Conservation (phyloP, 192 early-diverging fungal species). For the Backusella parvicylindrica region DNA sequence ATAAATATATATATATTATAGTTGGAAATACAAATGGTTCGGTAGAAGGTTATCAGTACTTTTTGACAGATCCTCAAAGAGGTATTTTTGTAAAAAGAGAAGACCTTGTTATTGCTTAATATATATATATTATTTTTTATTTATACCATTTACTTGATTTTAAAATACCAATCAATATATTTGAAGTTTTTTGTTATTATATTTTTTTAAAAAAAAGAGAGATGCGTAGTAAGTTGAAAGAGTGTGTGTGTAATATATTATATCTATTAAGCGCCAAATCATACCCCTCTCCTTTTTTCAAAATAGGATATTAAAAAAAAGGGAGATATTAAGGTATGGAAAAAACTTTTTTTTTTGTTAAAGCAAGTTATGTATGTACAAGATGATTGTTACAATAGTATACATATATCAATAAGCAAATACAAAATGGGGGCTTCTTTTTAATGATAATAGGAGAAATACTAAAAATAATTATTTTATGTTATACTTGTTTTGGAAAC, state of each 20-base stretch:
- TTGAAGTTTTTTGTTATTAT: too few relatives aligned
- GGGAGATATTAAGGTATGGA: neutral
- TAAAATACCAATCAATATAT: neutral
- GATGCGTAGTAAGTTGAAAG: neutral
- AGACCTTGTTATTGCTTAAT: conserved; percentile 5
- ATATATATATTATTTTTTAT: neutral
- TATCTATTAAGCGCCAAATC: neutral
- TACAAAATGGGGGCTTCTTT: neutral
- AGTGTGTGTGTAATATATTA: too few relatives aligned
- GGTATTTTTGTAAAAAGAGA: conserved; percentile 31
- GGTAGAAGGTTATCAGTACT: conserved; percentile 25
- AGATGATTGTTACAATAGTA: neutral
- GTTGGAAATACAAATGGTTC: conserved; percentile 32
- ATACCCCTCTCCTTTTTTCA: neutral
- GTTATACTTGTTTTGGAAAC: neutral
- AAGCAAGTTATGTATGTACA: neutral
- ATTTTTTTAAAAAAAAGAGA: too few relatives aligned
- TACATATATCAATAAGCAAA: neutral
- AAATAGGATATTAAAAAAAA: neutral
- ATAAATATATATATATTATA: neutral
- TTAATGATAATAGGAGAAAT: neutral
- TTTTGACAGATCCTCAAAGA: conserved; percentile 33
- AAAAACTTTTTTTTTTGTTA: neutral
- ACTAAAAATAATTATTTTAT: neutral
- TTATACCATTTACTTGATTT: neutral